Percentiles rank a stretch among this genome's conserved stretches.
phyloP scores from a whole-genome alignment of 140 eudicot species.

The Stevia rebaudiana region DNA sequence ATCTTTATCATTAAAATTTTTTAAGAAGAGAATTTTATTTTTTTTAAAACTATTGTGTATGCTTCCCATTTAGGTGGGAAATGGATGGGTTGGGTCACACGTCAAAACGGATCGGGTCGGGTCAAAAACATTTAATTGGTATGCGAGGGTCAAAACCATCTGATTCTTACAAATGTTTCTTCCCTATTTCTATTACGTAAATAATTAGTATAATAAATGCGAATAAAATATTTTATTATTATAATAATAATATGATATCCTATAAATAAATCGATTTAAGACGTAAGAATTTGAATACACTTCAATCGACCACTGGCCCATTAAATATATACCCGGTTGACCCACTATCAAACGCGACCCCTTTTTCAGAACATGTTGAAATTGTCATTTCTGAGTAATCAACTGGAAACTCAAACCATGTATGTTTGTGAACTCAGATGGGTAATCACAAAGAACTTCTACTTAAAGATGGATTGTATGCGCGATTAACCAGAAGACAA shows the following conservation, averaged over 20 bases:
- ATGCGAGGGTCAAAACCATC: neutral
- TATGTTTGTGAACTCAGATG: slow-evolving; percentile 47
- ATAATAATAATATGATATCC: neutral
- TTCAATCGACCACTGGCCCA: neutral
- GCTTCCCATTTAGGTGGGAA: neutral
- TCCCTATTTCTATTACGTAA: neutral
- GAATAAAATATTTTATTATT: neutral
- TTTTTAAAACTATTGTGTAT: neutral
- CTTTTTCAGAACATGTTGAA: neutral
- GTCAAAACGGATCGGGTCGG: neutral
- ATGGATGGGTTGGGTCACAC: neutral
- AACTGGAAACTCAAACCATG: slow-evolving; percentile 3
- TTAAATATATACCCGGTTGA: neutral
- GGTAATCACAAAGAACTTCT: slow-evolving; percentile 85
- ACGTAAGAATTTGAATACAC: neutral
- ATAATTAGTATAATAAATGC: neutral
- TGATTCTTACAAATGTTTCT: neutral
- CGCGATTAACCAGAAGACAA: slow-evolving; percentile 23
- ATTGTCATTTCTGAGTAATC: neutral
- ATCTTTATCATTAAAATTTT: neutral
- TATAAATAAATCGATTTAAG: neutral
- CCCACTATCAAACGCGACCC: neutral
- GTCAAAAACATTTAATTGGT: neutral
- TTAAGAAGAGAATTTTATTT: too few species aligned
- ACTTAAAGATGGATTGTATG: slow-evolving; percentile 70